Evolutionary conservation across 2,329 filamentous ascomycete genomes (phyloP).

Genomic region (Chrysosporium keratinophilum): DNA sequence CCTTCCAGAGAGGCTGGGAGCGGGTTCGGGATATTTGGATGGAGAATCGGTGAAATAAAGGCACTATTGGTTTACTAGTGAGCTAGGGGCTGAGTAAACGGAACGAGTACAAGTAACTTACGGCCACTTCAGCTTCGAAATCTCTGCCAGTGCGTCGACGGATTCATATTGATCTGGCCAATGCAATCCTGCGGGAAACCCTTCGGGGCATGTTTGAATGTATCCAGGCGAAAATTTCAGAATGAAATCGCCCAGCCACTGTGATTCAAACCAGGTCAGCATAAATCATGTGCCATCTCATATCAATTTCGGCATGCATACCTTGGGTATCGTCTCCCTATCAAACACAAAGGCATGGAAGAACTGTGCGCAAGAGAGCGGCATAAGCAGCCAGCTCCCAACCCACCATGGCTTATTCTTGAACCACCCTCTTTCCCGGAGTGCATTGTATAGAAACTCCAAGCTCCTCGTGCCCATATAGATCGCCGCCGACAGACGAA

Average conservation of each 20-base stretch:
- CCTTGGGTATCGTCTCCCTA: slow-evolving; percentile 58
- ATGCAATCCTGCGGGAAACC: slow-evolving; percentile 53
- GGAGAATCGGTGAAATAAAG: slow-evolving; percentile 77
- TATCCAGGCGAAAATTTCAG: slow-evolving; percentile 65
- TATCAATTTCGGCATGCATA: slow-evolving; percentile 27
- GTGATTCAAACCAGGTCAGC: slow-evolving; percentile 6
- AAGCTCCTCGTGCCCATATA: slow-evolving; percentile 70
- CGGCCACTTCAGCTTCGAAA: slow-evolving; percentile 77
- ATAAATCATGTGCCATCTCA: neutral
- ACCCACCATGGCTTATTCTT: slow-evolving; percentile 70
- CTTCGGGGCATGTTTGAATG: slow-evolving; percentile 59
- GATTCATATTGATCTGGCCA: slow-evolving; percentile 73
- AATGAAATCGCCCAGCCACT: slow-evolving; percentile 56
- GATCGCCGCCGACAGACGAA: slow-evolving; percentile 71
- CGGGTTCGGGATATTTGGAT: slow-evolving; percentile 53
- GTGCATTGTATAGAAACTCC: slow-evolving; percentile 76
- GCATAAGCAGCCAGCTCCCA: slow-evolving; percentile 73
- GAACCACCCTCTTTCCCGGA: slow-evolving; percentile 59
- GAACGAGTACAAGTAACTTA: slow-evolving; percentile 40
- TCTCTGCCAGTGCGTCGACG: slow-evolving; percentile 68
- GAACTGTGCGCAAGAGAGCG: slow-evolving; percentile 63
- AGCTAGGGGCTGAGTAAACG: neutral
- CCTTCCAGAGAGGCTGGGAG: slow-evolving; percentile 54
- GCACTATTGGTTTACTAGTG: slow-evolving; percentile 38
- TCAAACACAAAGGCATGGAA: slow-evolving; percentile 69